These are phyloP conservation scores for Gossypium gossypioides DNA, from an alignment of 441 rosid species.

Conservation along the genomic window DNA sequence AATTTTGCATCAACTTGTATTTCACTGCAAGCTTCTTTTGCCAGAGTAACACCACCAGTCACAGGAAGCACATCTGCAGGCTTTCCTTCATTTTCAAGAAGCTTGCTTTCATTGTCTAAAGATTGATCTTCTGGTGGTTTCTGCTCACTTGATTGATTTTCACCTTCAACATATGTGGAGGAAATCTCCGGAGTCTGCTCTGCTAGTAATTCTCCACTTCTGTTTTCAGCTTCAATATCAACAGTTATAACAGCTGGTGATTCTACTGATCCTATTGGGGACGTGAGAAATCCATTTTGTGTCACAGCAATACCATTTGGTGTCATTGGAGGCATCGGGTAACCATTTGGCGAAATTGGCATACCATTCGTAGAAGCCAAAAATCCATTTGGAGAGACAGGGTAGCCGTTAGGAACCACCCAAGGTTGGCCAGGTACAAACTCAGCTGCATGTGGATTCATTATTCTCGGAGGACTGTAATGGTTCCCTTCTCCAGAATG, in stretches of 20 bases:
- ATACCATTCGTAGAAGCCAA: slow-evolving; percentile 43
- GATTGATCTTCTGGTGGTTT: slow-evolving; percentile 22
- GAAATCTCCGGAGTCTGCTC: slow-evolving; percentile 30
- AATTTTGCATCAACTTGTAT: slow-evolving; percentile 32
- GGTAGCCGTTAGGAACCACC: slow-evolving; percentile 75
- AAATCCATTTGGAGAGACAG: slow-evolving; percentile 58
- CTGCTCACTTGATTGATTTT: slow-evolving; percentile 28
- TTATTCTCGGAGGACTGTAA: slow-evolving; percentile 49
- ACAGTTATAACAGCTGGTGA: slow-evolving; percentile 19
- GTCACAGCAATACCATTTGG: slow-evolving; percentile 30
- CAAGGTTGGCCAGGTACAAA: slow-evolving; percentile 79
- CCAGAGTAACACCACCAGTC: slow-evolving; percentile 18
- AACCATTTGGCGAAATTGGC: slow-evolving; percentile 42
- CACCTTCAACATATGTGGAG: slow-evolving; percentile 27
- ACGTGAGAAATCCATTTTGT: slow-evolving; percentile 37
- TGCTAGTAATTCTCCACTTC: slow-evolving; percentile 28
- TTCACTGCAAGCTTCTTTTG: slow-evolving; percentile 29
- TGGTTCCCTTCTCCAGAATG: slow-evolving; percentile 42
- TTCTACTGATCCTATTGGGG: slow-evolving; percentile 37
- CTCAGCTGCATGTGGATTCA: slow-evolving; percentile 79
- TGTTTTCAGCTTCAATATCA: slow-evolving; percentile 33
- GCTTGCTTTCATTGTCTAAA: slow-evolving; percentile 17
- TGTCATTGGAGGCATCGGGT: slow-evolving; percentile 40
- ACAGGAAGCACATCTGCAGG: slow-evolving; percentile 19
- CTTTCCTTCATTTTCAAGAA: slow-evolving; percentile 28